These are phyloP conservation scores for Dichomitus squalens DNA, from an alignment of 1,284 basidiomycete genomes.

Conservation along the genomic window DNA sequence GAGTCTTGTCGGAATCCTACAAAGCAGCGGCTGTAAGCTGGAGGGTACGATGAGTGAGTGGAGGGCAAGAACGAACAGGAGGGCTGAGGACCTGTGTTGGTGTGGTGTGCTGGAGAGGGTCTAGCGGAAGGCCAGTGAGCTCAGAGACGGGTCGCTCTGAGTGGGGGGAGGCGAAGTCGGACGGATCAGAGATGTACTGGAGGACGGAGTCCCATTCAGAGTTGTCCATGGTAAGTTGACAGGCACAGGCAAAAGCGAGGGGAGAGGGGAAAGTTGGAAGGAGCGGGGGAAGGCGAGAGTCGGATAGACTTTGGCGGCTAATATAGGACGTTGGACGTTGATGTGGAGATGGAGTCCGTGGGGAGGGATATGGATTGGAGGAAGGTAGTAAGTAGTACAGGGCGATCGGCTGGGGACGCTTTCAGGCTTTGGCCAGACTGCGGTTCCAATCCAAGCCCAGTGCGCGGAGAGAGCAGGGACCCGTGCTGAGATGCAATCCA, in stretches of 20 bases:
- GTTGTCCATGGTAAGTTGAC: conserved; percentile 39
- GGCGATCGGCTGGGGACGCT: too few relatives aligned
- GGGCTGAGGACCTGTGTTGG: conserved; percentile 62
- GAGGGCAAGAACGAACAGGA: conserved; percentile 48
- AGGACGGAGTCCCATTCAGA: conserved; percentile 64
- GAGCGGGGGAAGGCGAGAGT: not conserved
- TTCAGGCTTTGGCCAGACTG: too few relatives aligned
- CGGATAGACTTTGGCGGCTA: not conserved
- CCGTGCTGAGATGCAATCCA: too few relatives aligned
- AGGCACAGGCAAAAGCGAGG: not conserved
- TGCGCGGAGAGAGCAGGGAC: too few relatives aligned
- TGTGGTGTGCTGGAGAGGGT: conserved; percentile 14
- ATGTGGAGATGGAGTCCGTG: too few relatives aligned
- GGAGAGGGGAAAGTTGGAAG: conserved; percentile 1
- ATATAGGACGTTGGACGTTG: too few relatives aligned
- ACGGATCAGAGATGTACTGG: conserved; percentile 62
- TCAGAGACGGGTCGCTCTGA: conserved; percentile 39
- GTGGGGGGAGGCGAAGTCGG: conserved; percentile 40
- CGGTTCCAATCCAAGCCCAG: too few relatives aligned
- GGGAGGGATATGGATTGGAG: too few relatives aligned
- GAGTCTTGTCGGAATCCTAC: conserved; percentile 34
- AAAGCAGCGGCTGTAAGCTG: not conserved
- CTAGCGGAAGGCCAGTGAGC: conserved; percentile 20
- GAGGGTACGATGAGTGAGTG: not conserved
- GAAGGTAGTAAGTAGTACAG: too few relatives aligned